These are phyloP conservation scores for Phallus indusiatus DNA, from an alignment of 768 basidiomycete species.

Conservation along the genomic window DNA sequence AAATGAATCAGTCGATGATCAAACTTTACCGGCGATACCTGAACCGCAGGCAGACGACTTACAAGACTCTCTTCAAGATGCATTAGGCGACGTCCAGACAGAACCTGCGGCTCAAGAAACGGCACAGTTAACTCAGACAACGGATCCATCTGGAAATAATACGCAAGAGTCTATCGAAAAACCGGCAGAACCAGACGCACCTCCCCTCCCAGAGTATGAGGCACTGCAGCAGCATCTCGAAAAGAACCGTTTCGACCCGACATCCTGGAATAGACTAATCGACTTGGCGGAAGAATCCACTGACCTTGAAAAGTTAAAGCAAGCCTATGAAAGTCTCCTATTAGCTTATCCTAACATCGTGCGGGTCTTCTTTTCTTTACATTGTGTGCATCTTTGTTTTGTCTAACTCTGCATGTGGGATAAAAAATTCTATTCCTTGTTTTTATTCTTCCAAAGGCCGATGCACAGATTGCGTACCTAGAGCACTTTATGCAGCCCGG, in stretches of 20 bases:
- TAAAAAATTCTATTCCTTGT: background rate
- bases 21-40: background rate
- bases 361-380: constrained; percentile 31
- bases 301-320: constrained; percentile 72
- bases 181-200: constrained; percentile 2
- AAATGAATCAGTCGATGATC: constrained; percentile 1
- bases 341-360: constrained; percentile 89
- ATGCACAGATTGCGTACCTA: constrained; percentile 79
- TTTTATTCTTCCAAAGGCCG: constrained; percentile 37
- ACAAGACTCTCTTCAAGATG: constrained; percentile 3
- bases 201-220: constrained; percentile 59
- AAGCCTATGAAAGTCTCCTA: constrained; percentile 74
- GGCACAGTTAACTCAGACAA: background rate
- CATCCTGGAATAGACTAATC: constrained; percentile 69
- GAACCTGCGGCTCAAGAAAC: background rate
- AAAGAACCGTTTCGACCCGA: constrained; percentile 66
- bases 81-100: background rate
- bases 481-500: constrained; percentile 61
- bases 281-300: constrained; percentile 65
- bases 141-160: background rate
- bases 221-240: constrained; percentile 47
- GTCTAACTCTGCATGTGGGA: constrained; percentile 2
- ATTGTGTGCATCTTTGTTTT: constrained; percentile 7
- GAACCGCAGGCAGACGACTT: constrained; percentile 3
- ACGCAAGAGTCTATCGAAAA: background rate